Evolutionary conservation across 2,329 filamentous ascomycete genomes (phyloP), one percentile per base, ranked within the genome.

Genomic region (Neurospora sp.): DNA sequence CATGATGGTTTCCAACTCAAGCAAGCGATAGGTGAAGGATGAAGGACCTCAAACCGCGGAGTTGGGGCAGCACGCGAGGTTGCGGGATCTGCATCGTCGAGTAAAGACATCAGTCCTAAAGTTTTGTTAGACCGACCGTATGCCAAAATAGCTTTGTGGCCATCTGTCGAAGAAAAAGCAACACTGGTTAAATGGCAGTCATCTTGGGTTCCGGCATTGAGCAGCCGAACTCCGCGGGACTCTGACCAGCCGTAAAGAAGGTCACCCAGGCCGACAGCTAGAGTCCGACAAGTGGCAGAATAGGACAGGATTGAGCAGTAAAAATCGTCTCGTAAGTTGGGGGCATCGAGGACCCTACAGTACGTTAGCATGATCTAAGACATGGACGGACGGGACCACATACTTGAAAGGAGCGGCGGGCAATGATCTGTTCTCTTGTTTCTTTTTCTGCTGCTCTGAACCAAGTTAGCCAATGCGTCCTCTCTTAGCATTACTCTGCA

Each of bases 251-350:
- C 87, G 78, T 97, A 97, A 4, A 99, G 86, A 41, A 89, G 84
- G 69, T 90, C 88, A 0, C 90, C 90, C 15, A 98, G 84, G 0
- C 92, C 95, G 19, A 98, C 92, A 19, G 93, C 95, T 17, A 99
- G 85, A 15, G 90, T 92, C 68, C 91, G 87, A 67, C 88, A 87
- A 8, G 87, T 91, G 52, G 86, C 80, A 0, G 91, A 97, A 79
- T 97, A 98, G 10, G 96, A 93, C 69, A 99, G 84, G 2, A 94
- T 85, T 0, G 94, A 96, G 80, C 93, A 97, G 78, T 99, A 99
- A 78, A 94, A 99, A 79, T 99, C 95, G 76, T 98, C 93, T 70
- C 93, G 89, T n/a, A 98, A 83, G 68, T 89, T 88, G 2, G 94
- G 93, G 8, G 95, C 95, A 80, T 97, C 93, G 5, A 99, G 85